Percentiles rank a stretch among this genome's conserved stretches.
These are phyloP conservation scores for Triangularia setosa DNA, from an alignment of 2,329 filamentous ascomycete species.

Conservation along the genomic window DNA sequence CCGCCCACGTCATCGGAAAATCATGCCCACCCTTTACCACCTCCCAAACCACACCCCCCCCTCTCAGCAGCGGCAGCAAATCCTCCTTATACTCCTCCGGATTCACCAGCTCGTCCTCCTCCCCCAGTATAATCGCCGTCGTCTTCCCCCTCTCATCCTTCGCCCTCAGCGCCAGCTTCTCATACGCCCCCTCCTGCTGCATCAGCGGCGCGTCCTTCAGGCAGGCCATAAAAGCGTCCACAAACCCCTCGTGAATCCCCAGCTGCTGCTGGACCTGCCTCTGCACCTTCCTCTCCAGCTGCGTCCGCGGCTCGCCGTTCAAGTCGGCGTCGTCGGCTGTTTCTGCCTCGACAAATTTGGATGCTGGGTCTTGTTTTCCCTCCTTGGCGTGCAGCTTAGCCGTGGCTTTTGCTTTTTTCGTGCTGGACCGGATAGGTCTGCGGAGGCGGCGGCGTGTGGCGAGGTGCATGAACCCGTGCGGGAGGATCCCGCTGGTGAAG, in stretches of 20 bases:
- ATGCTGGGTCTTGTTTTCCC: conserved; percentile 11
- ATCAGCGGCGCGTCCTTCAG: conserved; percentile 52
- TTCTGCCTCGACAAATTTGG: conserved; percentile 26
- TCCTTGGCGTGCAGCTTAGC: not conserved
- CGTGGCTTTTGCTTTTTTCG: conserved; percentile 24
- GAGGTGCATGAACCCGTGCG: conserved; percentile 47
- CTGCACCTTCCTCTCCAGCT: conserved; percentile 46
- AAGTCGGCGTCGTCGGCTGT: not conserved
- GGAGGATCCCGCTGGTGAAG: conserved; percentile 53
- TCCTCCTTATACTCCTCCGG: conserved; percentile 46
- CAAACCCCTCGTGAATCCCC: conserved; percentile 52
- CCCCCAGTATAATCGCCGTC: conserved; percentile 50
- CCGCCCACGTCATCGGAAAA: conserved; percentile 56
- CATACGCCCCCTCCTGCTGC: conserved; percentile 50
- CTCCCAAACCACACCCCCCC: conserved; percentile 45
- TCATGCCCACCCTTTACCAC: conserved; percentile 55
- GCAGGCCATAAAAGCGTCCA: conserved; percentile 57
- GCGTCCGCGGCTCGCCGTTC: not conserved
- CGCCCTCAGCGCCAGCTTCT: conserved; percentile 38
- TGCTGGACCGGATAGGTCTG: conserved; percentile 44
- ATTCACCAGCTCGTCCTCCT: conserved; percentile 50
- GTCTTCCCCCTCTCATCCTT: conserved; percentile 32
- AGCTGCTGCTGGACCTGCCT: conserved; percentile 57
- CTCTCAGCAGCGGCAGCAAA: conserved; percentile 49
- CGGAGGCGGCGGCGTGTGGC: conserved; percentile 48